These are phyloP conservation scores for Paramyrothecium roridum DNA, from an alignment of 2,329 filamentous ascomycete species.

Conservation along the genomic window DNA sequence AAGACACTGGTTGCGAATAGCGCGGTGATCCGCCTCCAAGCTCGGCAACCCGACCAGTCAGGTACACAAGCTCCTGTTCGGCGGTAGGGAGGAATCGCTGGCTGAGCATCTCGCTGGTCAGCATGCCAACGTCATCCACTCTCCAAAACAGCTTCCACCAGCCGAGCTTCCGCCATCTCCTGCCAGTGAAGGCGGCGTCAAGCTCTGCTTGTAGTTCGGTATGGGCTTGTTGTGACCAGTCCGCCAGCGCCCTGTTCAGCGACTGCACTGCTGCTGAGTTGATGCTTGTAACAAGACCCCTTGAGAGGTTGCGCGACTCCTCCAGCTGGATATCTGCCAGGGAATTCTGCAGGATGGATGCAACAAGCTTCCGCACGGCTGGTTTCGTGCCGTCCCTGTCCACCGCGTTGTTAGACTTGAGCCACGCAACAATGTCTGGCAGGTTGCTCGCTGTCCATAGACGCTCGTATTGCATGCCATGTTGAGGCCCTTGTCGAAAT, in stretches of 20 bases:
- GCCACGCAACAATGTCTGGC: constrained; percentile 62
- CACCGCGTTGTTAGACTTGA: constrained; percentile 46
- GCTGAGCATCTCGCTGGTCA: constrained; percentile 74
- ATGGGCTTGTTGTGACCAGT: constrained; percentile 79
- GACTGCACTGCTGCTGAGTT: constrained; percentile 31
- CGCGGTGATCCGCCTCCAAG: constrained; percentile 22
- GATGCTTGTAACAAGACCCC: constrained; percentile 24
- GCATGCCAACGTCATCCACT: constrained; percentile 85
- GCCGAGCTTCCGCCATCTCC: constrained; percentile 72
- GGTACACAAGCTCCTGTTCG: constrained; percentile 78
- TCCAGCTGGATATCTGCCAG: constrained; percentile 47
- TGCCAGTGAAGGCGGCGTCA: constrained; percentile 72
- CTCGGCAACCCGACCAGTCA: constrained; percentile 71
- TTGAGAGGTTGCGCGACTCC: constrained; percentile 35
- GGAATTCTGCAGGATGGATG: constrained; percentile 60
- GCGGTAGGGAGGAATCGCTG: constrained; percentile 74
- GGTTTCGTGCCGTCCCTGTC: constrained; percentile 54
- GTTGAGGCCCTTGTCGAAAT: constrained; percentile 66
- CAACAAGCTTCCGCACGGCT: constrained; percentile 63
- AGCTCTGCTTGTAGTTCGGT: constrained; percentile 78
- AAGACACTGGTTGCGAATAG: constrained; percentile 33
- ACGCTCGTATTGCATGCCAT: constrained; percentile 69
- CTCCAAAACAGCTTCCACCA: constrained; percentile 98
- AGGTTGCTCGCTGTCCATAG: constrained; percentile 73
- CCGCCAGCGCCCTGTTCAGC: constrained; percentile 58